Base-by-base conservation (phyloP, 139 green algal species). In the Gonium pectorale region DNA sequence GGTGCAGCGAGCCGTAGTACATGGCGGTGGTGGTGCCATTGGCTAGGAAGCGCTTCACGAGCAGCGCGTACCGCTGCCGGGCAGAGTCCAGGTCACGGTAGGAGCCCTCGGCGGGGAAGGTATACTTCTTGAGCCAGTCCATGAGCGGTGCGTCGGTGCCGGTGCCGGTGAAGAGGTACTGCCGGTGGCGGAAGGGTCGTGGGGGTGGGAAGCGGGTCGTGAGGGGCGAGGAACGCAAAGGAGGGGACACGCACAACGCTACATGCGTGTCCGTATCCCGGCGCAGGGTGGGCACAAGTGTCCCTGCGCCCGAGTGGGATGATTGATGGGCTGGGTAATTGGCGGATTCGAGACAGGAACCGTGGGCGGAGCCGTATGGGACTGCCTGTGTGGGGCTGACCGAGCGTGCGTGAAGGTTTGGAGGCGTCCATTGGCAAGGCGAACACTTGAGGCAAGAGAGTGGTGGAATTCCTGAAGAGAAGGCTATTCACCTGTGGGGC, bases 1-100 rank as follows among this genome's bases (percentile, higher is more conserved):
- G 63, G 67, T 95, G 91, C 52, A 94, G 51, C 13, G 90, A 92
- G 74, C 81, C 91, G 69, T 92, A 94, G 52, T 91, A 87, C 79
- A 85, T 85, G 46, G 79, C 64, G 64, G 79, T 85, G 64, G 79
- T 85, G 79, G 79, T 85, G 49, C 79, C 79, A 46, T 85, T 85
- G 35, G 79, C 63, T 46, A 90, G 71, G 41, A 90, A 90, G 79
- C 86, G 86, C 66, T 87, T 87, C 1, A 90, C 86, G 37, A 87
- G 80, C 60, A 90, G 70, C 37, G 59, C 17, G 72, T 90, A 87
- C 22, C 79, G 86, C 9, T 80, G 67, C 22, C 24, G 54, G 0
- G 80, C 81, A 2, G 81, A 73, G 1, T 86, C 85, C 27, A 77
- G 33, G 81, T 92, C 85, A 38, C 75, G 66, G 77, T 86, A 89